Base-by-base conservation (phyloP, 257 asterid species). In the Solanum arcanum region DNA sequence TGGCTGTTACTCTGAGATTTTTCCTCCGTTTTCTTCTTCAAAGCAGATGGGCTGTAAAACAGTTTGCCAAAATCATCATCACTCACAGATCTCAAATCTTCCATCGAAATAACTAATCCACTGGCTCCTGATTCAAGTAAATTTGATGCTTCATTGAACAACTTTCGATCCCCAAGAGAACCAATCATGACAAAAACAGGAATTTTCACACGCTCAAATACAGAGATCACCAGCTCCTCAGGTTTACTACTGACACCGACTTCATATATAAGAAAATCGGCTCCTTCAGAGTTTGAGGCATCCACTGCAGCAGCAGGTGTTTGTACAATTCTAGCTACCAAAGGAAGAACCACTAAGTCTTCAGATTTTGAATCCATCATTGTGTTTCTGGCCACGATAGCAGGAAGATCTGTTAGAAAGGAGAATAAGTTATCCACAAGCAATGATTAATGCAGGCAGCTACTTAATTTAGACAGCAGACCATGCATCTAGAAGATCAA, bases 371-470 rank as follows among this genome's bases (percentile, higher is more conserved):
- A 93, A 91, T 91, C 96, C 94, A 95, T 91, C 99, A 95, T 92
- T 56, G 95, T 92, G 86, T 94, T 95, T 91, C 99, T 95, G 42
- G 99, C 99, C 90, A 97, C 99, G 64, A 96, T 93, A 46, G 97
- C 90, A 83, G 99, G 99, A 88, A 97, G 94, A 89, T 98, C 99
- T 97, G 93, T 85, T 86, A 86, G 66, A 87, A 41, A 77, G 46
- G 62, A 85, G 80, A 89, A 47, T 15, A 70, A 20, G 87, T 70
- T 85, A 85, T 72, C 80, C 64, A 85, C 83, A n/a, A 84, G 85
- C 68, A 47, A 80, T 20, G 42, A 80, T 20, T 47, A 46, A 49
- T 49, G 41, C n/a, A 80, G 85, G 44, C 64, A 49, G 85, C 68
- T 31, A 29, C 44, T 47, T 11, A 47, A 33, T 80, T 80, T 49